phyloP scores from a whole-genome alignment of 2,329 filamentous ascomycete species.

The Verticillium nubilum region DNA sequence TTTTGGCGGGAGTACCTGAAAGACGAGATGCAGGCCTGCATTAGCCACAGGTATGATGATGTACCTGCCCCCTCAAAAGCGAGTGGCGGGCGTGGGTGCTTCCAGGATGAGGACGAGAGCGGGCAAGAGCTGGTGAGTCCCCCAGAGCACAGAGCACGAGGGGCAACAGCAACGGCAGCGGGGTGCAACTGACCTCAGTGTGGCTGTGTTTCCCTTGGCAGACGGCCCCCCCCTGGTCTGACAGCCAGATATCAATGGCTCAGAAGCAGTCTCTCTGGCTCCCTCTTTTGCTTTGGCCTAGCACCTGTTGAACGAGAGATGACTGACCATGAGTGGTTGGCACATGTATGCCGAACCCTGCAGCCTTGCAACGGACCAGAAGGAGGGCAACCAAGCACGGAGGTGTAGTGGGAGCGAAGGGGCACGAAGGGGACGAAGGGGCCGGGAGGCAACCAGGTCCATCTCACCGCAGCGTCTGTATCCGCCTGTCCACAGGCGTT shows the following conservation, averaged over 20 bases:
- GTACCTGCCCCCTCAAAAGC: background rate
- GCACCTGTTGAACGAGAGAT: background rate
- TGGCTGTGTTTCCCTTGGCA: background rate
- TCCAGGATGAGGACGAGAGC: too few species aligned
- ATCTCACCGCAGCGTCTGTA: background rate
- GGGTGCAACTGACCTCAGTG: background rate
- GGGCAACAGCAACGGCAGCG: background rate
- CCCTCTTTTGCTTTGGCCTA: background rate
- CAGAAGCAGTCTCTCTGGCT: background rate
- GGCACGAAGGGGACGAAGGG: background rate
- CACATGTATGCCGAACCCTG: background rate
- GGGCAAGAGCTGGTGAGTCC: background rate
- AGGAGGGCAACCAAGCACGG: background rate
- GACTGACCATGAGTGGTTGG: background rate
- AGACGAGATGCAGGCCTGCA: background rate
- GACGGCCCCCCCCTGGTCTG: background rate
- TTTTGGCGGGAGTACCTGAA: background rate
- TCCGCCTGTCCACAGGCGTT: background rate
- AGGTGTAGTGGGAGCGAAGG: background rate
- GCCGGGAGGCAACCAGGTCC: background rate
- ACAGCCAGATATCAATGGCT: background rate
- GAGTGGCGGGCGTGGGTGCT: too few species aligned
- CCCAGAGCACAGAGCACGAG: background rate
- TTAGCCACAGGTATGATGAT: conserved; percentile 3
- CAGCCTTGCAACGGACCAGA: background rate